Base-by-base conservation (phyloP, 2,329 filamentous ascomycete genomes). In the Pleoardoris graminearum region DNA sequence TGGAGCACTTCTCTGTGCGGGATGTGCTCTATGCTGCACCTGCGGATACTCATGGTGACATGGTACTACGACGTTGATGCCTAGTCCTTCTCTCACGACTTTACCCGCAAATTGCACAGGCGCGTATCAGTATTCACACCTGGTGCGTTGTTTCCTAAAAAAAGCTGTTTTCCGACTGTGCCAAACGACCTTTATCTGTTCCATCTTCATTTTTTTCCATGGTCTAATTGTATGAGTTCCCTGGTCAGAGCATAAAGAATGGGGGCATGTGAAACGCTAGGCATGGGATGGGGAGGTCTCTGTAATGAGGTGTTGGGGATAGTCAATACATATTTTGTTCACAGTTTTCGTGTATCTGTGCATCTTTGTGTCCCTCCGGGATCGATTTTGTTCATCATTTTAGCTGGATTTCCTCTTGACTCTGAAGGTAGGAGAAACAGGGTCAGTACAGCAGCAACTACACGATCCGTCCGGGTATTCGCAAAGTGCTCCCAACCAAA, bases 91-190 rank as follows among this genome's bases (percentile, higher is more conserved):
- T 27, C 58, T 53, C 48, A 63, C 45, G 54, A 57, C 54, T 59
- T n/a, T 62, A 51, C 59, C 56, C 53, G 59, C 55, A 70, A 67
- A 70, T 67, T 70, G 68, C 46, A 55, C 29, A 25, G 36, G 32
- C 29, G 55, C 55, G 51, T 48, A 50, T 30, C 42, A 16, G 25
- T 52, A 16, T 10, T 19, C 57, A 47, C 51, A 55, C 54, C 45
- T 54, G 53, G 57, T 66, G 61, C 59, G 65, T 61, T 54, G 55
- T 59, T 60, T 59, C 62, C 56, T 59, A 56, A 67, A 56, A 67
- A 69, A 71, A 70, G 59, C 54, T 47, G 44, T 59, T 53, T 16
- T 55, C 51, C 44, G 48, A 48, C 56, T 62, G 54, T 60, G 53
- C 57, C 58, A 60, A 65, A 61, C 62, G 62, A 53, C 53, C 56